These are phyloP conservation scores for Adansonia rubrostipa DNA, from an alignment of 441 rosid species.

Conservation along the genomic window DNA sequence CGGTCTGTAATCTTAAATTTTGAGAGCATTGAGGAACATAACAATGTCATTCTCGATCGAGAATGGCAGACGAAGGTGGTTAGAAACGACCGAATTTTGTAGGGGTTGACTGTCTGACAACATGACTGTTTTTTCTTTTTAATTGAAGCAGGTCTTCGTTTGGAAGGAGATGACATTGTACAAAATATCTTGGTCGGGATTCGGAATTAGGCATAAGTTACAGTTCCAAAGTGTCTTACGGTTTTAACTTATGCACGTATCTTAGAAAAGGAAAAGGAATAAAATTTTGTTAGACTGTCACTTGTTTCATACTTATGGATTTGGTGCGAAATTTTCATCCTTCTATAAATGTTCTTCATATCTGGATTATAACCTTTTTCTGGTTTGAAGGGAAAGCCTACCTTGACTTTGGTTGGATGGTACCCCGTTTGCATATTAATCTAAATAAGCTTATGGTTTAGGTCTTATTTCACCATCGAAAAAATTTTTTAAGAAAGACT, in stretches of 20 bases:
- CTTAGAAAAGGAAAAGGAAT: neutral
- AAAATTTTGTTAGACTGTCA: neutral
- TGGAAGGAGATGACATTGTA: neutral
- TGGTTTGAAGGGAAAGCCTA: constrained; percentile 7
- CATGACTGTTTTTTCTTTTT: neutral
- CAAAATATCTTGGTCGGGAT: neutral
- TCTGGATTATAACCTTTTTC: neutral
- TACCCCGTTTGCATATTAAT: neutral
- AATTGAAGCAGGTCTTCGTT: neutral
- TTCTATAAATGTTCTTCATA: neutral
- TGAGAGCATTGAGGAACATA: neutral
- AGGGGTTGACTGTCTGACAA: constrained; percentile 24
- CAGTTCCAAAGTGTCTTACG: neutral
- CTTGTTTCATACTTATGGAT: neutral
- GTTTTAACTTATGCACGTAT: neutral
- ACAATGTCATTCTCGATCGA: neutral
- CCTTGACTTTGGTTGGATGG: neutral
- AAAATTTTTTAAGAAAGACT: no score
- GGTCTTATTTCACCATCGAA: no score
- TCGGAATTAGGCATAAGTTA: neutral
- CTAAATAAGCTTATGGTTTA: neutral
- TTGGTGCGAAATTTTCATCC: neutral
- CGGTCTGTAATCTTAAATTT: constrained; percentile 6
- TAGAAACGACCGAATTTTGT: neutral
- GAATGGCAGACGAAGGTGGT: constrained; percentile 15